Conservation (phyloP, 78 protist genomes). For the Bigelowiella natans region DNA sequence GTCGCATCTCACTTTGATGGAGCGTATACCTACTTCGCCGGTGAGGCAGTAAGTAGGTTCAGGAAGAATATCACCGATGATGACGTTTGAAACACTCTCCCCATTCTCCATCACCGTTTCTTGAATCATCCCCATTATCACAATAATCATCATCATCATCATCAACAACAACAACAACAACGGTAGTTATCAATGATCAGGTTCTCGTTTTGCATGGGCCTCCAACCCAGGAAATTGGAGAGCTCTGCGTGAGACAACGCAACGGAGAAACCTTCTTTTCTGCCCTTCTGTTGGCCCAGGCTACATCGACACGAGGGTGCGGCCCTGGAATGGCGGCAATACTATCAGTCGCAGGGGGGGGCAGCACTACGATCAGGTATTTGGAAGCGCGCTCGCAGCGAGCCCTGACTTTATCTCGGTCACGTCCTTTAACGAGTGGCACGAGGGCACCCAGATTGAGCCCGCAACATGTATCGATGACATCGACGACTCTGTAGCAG, state of each 20-base stretch:
- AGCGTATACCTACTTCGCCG: conserved; percentile 50
- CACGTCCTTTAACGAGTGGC: conserved; percentile 47
- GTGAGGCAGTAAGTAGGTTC: conserved; percentile 26
- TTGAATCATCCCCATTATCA: too few relatives aligned
- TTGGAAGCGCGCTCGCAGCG: neutral
- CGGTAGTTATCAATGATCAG: neutral
- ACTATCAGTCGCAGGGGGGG: conserved; percentile 5
- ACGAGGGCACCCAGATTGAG: conserved; percentile 52
- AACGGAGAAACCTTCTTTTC: neutral
- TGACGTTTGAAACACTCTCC: too few relatives aligned
- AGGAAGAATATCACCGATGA: neutral
- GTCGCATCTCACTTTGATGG: conserved; percentile 34
- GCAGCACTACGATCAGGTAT: conserved; percentile 15
- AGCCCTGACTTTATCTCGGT: neutral
- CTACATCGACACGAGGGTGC: conserved; percentile 37
- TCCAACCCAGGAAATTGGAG: conserved; percentile 38
- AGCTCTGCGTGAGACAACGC: neutral
- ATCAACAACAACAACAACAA: too few relatives aligned
- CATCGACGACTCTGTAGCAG: too few relatives aligned
- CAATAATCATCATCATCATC: too few relatives aligned
- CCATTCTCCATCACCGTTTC: neutral
- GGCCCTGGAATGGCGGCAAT: conserved; percentile 48
- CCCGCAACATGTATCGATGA: conserved; percentile 19
- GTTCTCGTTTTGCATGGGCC: conserved; percentile 4
- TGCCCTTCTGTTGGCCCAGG: conserved; percentile 46